Conservation (phyloP, 225 moss, liverwort and hornwort genomes). For the Polytrichum commune region DNA sequence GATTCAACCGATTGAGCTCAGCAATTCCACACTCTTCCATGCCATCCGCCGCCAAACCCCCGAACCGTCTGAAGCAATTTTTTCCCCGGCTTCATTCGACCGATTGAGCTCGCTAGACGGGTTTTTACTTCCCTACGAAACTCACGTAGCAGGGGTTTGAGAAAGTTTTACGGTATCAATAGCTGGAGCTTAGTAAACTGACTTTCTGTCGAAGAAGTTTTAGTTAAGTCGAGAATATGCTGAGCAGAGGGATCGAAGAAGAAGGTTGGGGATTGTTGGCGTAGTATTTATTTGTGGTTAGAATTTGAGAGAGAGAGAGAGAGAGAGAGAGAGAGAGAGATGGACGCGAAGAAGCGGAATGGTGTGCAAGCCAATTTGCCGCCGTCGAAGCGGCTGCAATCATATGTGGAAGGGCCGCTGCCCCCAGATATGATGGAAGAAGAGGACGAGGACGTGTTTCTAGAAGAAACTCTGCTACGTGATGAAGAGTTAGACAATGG, state of each 20-base stretch:
- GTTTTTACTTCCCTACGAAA: too few relatives aligned
- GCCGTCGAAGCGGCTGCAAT: conserved; percentile 71
- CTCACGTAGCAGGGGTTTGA: too few relatives aligned
- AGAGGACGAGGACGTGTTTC: conserved; percentile 88
- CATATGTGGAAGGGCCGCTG: conserved; percentile 43
- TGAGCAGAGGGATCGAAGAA: neutral
- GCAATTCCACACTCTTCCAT: too few relatives aligned
- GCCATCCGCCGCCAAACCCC: too few relatives aligned
- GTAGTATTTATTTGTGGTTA: neutral
- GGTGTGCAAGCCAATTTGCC: conserved; percentile 45
- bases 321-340: conserved; percentile 2
- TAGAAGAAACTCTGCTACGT: conserved; percentile 75
- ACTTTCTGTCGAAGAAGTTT: too few relatives aligned
- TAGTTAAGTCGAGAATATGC: too few relatives aligned
- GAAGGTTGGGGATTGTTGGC: neutral
- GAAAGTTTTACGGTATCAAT: too few relatives aligned
- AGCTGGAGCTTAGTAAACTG: too few relatives aligned
- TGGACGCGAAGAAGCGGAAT: conserved; percentile 53
- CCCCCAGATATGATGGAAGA: conserved; percentile 72
- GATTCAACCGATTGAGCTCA: too few relatives aligned
- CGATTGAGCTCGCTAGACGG: too few relatives aligned
- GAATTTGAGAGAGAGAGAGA: neutral
- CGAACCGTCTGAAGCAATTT: too few relatives aligned
- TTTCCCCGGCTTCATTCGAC: too few relatives aligned
- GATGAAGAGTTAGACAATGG: conserved; percentile 78